Evolutionary conservation across 2,329 filamentous ascomycete genomes (phyloP).

Genomic region (Fusarium verticillioides): DNA sequence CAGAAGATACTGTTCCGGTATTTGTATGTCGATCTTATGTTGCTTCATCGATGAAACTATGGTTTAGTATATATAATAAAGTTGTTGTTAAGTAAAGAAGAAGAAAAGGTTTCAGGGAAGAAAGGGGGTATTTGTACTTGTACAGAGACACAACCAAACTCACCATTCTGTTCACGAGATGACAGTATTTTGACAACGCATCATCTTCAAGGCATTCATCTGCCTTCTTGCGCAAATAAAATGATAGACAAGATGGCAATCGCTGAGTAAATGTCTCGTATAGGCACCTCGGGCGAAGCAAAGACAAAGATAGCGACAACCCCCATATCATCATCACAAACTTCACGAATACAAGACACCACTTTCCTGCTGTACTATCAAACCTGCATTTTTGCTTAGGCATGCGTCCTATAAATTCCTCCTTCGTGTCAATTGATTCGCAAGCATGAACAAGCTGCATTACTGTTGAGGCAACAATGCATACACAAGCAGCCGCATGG

Average conservation of each 20-base stretch:
- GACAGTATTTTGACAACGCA: rapidly evolving
- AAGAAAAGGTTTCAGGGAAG: neutral
- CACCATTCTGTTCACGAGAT: neutral
- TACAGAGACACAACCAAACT: neutral
- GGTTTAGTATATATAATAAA: neutral
- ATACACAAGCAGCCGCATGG: neutral
- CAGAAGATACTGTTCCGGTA: neutral
- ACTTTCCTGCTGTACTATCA: rapidly evolving
- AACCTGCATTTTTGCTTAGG: neutral
- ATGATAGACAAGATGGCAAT: neutral
- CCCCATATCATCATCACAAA: neutral
- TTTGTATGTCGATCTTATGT: neutral
- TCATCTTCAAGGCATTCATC: neutral
- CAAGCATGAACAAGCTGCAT: neutral
- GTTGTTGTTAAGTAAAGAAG: neutral
- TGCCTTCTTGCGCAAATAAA: neutral
- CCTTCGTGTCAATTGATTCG: neutral
- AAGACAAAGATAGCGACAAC: neutral
- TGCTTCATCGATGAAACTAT: neutral
- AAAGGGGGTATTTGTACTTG: neutral
- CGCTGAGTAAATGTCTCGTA: neutral
- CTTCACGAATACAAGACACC: neutral
- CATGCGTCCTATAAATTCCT: rapidly evolving
- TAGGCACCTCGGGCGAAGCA: neutral
- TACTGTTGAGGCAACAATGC: neutral